Evolutionary conservation across 176 grass and related monocot genomes (phyloP).

Genomic region (Eleusine indica): DNA sequence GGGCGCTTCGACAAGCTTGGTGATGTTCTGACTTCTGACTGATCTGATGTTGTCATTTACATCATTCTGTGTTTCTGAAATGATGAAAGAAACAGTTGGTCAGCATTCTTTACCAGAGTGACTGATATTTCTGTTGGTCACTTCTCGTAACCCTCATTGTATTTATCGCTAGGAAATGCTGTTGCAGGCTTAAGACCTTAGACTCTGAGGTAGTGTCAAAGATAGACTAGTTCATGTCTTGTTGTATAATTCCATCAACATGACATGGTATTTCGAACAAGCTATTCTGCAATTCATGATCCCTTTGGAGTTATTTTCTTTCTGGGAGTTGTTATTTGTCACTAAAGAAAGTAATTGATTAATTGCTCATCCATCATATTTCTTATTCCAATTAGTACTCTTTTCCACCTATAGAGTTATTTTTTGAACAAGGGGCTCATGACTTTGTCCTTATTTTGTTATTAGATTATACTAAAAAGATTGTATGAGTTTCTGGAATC

Average conservation of each 20-base stretch:
- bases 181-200: slow-evolving; percentile 16
- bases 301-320: slow-evolving; percentile 15
- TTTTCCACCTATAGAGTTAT: background rate
- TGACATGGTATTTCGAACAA: slow-evolving; percentile 34
- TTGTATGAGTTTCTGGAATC: background rate
- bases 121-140: slow-evolving; percentile 47
- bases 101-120: slow-evolving; percentile 22
- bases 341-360: background rate
- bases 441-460: background rate
- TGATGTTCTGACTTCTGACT: slow-evolving; percentile 92
- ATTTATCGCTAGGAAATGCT: slow-evolving; percentile 33
- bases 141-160: slow-evolving; percentile 9
- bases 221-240: slow-evolving; percentile 31
- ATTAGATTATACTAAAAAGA: background rate
- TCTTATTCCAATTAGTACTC: background rate
- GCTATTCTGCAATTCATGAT: slow-evolving; percentile 13
- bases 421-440: background rate
- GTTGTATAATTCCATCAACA: slow-evolving; percentile 37
- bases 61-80: slow-evolving; percentile 2
- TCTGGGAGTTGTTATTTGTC: background rate
- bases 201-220: slow-evolving; percentile 6
- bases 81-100: slow-evolving; percentile 18
- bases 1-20: slow-evolving; percentile 73
- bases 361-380: background rate
- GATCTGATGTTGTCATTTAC: slow-evolving; percentile 13